Conservation (phyloP, 805 yeast species). For the Myxozyma monticola region DNA sequence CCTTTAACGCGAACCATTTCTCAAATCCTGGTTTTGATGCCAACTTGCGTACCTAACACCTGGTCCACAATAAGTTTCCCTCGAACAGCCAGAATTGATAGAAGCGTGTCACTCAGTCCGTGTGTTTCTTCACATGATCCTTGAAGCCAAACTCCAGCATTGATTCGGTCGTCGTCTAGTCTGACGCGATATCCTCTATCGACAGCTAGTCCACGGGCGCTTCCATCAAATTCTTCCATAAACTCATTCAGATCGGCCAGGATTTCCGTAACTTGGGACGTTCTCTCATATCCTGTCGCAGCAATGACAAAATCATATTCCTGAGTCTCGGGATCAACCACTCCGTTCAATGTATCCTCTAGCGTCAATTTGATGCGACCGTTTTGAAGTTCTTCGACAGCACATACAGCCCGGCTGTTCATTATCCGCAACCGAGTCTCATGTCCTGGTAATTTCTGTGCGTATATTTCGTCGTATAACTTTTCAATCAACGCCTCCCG, state of each 20-base stretch:
- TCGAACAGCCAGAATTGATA: slow-evolving; percentile 32
- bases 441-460: slow-evolving; percentile 30
- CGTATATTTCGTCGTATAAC: slow-evolving; percentile 27
- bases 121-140: slow-evolving; percentile 32
- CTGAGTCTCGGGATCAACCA: not conserved
- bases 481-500: slow-evolving; percentile 30
- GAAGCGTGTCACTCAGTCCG: slow-evolving; percentile 33
- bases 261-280: not conserved
- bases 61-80: slow-evolving; percentile 28
- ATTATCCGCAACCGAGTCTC: slow-evolving; percentile 12
- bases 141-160: slow-evolving; percentile 31
- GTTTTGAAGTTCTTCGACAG: not conserved
- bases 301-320: slow-evolving; percentile 29
- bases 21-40: too few species aligned
- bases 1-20: too few species aligned
- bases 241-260: slow-evolving; percentile 5
- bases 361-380: slow-evolving; percentile 4
- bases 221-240: not conserved
- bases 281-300: slow-evolving; percentile 32
- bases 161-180: slow-evolving; percentile 6
- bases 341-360: not conserved
- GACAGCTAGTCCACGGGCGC: slow-evolving; percentile 11
- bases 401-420: slow-evolving; percentile 8
- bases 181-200: slow-evolving; percentile 18
- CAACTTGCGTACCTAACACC: slow-evolving; percentile 10